phyloP scores from a whole-genome alignment of 805 yeast species.

The Metschnikowia koreensis region DNA sequence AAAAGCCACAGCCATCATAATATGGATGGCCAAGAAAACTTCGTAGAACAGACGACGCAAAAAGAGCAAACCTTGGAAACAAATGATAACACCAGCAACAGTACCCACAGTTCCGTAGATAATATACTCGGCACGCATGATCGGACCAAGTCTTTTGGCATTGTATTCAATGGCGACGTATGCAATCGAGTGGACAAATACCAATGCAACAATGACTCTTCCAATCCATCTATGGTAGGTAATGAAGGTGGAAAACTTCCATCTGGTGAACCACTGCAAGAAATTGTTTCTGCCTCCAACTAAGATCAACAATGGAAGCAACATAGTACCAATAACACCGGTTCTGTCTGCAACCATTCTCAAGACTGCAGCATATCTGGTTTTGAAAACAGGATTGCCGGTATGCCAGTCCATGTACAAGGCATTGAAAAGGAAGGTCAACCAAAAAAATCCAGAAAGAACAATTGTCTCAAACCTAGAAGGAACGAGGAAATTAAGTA shows the following conservation, averaged over 20 bases:
- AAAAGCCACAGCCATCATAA: conserved; percentile 16
- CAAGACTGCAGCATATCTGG: conserved; percentile 9
- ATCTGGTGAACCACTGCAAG: conserved; percentile 20
- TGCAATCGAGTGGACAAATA: conserved; percentile 16
- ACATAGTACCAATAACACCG: conserved; percentile 17
- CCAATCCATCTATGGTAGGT: conserved; percentile 21
- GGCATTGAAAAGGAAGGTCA: conserved; percentile 13
- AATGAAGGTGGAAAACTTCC: conserved; percentile 20
- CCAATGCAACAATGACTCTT: conserved; percentile 16
- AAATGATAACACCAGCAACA: conserved; percentile 13
- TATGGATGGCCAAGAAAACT: conserved; percentile 18
- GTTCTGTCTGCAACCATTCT: conserved; percentile 17
- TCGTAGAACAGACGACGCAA: conserved; percentile 19
- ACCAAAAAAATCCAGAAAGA: conserved; percentile 21
- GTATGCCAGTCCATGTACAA: conserved; percentile 24
- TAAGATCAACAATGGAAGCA: conserved; percentile 18
- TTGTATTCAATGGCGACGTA: conserved; percentile 9
- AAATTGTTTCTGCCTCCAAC: conserved; percentile 22
- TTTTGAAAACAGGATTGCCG: conserved; percentile 35
- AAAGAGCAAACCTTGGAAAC: conserved; percentile 18
- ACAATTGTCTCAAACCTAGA: conserved; percentile 23
- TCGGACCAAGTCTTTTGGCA: neutral
- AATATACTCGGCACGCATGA: conserved; percentile 11
- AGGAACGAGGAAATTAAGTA: conserved; percentile 29
- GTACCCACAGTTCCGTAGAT: conserved; percentile 16